Evolutionary conservation across 2,329 filamentous ascomycete genomes (phyloP).

Genomic region (Fusarium poae): DNA sequence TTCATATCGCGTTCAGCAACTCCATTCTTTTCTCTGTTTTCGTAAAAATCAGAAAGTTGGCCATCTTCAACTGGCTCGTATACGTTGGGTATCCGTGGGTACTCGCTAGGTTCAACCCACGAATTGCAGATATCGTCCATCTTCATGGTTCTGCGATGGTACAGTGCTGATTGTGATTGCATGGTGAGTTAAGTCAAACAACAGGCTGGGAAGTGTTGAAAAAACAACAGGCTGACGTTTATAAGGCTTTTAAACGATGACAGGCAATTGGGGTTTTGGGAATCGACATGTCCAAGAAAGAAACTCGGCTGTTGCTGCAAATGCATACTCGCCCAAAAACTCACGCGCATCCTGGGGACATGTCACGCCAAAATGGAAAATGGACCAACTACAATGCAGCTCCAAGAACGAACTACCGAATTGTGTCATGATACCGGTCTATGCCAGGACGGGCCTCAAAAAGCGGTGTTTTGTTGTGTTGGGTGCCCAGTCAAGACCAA

Average conservation of each 20-base stretch:
- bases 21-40: constrained; percentile 22
- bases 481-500: constrained; percentile 32
- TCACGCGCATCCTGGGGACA: constrained; percentile 35
- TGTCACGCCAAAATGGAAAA: constrained; percentile 30
- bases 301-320: constrained; percentile 18
- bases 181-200: constrained; percentile 6
- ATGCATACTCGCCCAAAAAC: constrained; percentile 39
- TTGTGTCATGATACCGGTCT: constrained; percentile 8
- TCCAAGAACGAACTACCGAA: constrained; percentile 12
- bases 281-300: constrained; percentile 10
- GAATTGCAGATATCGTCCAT: constrained; percentile 34
- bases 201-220: background rate
- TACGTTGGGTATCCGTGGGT: constrained; percentile 42
- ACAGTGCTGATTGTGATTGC: constrained; percentile 28
- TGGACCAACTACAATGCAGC: constrained; percentile 29
- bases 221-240: background rate
- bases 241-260: constrained; percentile 17
- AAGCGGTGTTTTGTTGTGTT: constrained; percentile 35
- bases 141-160: constrained; percentile 21
- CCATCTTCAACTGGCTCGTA: constrained; percentile 39
- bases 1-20: background rate
- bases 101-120: constrained; percentile 39
- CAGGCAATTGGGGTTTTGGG: background rate
- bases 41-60: constrained; percentile 13
- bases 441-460: constrained; percentile 38